These are phyloP conservation scores for Pseudozyma pruni DNA, from an alignment of 1,284 basidiomycete genomes.

Conservation along the genomic window DNA sequence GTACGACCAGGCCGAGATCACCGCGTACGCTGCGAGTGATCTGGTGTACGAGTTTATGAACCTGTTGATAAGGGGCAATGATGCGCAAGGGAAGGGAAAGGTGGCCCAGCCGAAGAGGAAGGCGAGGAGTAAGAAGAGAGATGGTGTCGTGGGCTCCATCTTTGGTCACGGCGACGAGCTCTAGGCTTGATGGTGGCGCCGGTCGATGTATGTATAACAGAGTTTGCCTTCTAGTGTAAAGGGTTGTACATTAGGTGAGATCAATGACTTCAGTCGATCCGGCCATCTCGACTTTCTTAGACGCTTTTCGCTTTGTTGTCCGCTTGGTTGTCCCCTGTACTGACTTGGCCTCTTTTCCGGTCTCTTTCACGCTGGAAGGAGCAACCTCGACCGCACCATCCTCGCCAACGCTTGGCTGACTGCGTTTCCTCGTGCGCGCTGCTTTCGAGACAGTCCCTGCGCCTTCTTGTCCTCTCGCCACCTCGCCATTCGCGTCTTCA, in stretches of 20 bases:
- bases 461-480: not conserved
- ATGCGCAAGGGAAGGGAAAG: constrained; percentile 15
- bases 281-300: constrained; percentile 8
- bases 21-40: constrained; percentile 54
- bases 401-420: not conserved
- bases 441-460: constrained; percentile 1
- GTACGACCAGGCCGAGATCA: constrained; percentile 57
- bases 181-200: not conserved
- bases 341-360: too few relatives aligned
- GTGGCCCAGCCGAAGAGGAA: constrained; percentile 27
- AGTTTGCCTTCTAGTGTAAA: too few relatives aligned
- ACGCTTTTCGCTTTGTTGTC: constrained; percentile 4
- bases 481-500: not conserved
- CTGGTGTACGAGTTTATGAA: constrained; percentile 57
- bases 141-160: constrained; percentile 11
- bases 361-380: not conserved
- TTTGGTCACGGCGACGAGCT: constrained; percentile 32
- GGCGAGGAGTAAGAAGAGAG: constrained; percentile 13
- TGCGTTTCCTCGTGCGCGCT: constrained; percentile 12
- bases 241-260: constrained; percentile 16
- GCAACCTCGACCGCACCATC: not conserved
- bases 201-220: too few relatives aligned
- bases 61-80: constrained; percentile 25
- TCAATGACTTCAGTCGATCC: constrained; percentile 22
- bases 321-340: not conserved